Conservation (phyloP, 2,329 filamentous ascomycete genomes). For the Alternaria consortialis region DNA sequence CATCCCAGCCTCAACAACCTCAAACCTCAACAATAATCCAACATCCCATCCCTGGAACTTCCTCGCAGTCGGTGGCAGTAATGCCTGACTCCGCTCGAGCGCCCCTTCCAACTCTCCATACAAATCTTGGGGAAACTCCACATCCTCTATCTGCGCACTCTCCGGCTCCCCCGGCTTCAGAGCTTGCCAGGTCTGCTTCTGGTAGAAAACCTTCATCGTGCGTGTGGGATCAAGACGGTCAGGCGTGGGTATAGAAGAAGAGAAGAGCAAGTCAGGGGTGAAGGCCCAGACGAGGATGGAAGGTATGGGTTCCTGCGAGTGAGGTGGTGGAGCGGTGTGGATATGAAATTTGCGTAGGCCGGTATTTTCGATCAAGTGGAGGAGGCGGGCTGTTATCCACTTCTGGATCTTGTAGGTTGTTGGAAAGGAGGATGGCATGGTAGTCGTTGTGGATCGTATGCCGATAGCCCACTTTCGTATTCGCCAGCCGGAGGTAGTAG, state of each 20-base stretch:
- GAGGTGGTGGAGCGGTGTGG: slow-evolving; percentile 34
- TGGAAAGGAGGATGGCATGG: slow-evolving; percentile 10
- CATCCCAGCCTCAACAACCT: slow-evolving; percentile 32
- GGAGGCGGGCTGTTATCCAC: slow-evolving; percentile 64
- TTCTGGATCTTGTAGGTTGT: slow-evolving; percentile 43
- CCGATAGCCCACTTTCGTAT: slow-evolving; percentile 61
- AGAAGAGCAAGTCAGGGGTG: slow-evolving; percentile 66
- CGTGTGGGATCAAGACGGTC: slow-evolving; percentile 52
- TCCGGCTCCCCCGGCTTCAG: slow-evolving; percentile 45
- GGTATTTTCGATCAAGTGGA: slow-evolving; percentile 64
- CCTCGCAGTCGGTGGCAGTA: slow-evolving; percentile 66
- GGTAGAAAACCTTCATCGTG: slow-evolving; percentile 68
- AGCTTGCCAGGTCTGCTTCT: slow-evolving; percentile 42
- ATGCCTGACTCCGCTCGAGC: slow-evolving; percentile 59
- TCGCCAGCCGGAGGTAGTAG: slow-evolving; percentile 56
- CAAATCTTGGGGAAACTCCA: slow-evolving; percentile 61
- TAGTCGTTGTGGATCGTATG: slow-evolving; percentile 25
- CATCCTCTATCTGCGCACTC: slow-evolving; percentile 59
- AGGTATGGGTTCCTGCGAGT: slow-evolving; percentile 13
- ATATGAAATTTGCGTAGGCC: slow-evolving; percentile 67
- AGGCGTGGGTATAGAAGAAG: slow-evolving; percentile 52
- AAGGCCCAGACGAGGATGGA: slow-evolving; percentile 65
- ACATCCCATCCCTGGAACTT: slow-evolving; percentile 73
- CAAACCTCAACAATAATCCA: slow-evolving; percentile 67
- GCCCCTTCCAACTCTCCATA: slow-evolving; percentile 57